Conservation (phyloP, 768 basidiomycete species). For the Collybiopsis luxurians region DNA sequence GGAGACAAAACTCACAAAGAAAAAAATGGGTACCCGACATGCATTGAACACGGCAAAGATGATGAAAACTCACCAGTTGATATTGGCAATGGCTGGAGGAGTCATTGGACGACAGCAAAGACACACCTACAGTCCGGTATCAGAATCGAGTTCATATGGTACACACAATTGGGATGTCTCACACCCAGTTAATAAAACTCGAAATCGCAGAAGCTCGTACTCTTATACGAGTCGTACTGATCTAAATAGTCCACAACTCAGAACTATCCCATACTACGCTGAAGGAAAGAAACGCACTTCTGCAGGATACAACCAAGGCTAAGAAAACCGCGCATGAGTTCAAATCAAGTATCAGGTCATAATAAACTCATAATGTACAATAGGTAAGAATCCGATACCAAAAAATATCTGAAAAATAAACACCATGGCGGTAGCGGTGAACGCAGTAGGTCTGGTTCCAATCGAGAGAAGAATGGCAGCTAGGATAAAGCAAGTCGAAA, state of each 20-base stretch:
- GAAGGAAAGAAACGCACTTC: slow-evolving; percentile 16
- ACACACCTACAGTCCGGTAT: slow-evolving; percentile 20
- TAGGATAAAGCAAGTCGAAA: slow-evolving; percentile 36
- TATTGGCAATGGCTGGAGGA: slow-evolving; percentile 39
- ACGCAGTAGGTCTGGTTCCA: slow-evolving; percentile 29
- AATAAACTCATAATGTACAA: slow-evolving; percentile 21
- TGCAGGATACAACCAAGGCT: slow-evolving; percentile 35
- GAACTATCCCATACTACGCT: background rate
- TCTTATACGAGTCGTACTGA: slow-evolving; percentile 36
- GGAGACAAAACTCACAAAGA: slow-evolving; percentile 8
- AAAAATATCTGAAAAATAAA: slow-evolving; percentile 41
- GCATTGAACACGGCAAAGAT: slow-evolving; percentile 45
- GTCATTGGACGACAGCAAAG: slow-evolving; percentile 43
- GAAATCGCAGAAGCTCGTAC: slow-evolving; percentile 31
- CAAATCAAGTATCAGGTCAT: no score
- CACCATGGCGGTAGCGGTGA: slow-evolving; percentile 37
- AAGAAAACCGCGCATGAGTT: background rate
- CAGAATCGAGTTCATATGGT: background rate
- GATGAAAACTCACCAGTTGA: slow-evolving; percentile 41
- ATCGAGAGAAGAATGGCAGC: slow-evolving; percentile 33
- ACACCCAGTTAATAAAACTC: slow-evolving; percentile 32
- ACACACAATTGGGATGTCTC: background rate
- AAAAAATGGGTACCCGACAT: slow-evolving; percentile 38
- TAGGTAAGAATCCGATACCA: slow-evolving; percentile 35
- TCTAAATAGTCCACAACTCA: slow-evolving; percentile 16